Percentiles rank a stretch among this genome's conserved stretches.
Evolutionary conservation across 2,329 filamentous ascomycete species (phyloP).

Genomic region (Simplicillium sp.): DNA sequence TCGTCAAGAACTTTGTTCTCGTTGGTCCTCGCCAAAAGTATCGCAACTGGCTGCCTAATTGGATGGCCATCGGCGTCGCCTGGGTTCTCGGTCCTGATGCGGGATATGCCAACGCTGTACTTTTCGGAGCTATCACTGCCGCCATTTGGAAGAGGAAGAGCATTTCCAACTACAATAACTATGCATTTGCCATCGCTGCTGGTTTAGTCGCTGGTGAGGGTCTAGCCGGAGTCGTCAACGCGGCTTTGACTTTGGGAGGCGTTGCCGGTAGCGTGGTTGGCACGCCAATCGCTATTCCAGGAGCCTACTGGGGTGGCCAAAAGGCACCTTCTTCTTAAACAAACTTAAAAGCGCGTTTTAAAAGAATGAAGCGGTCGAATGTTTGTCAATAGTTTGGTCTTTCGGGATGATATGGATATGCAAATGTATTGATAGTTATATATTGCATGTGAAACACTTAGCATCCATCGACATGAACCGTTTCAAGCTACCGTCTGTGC

Average conservation of each 20-base stretch:
- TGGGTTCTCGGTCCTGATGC: constrained; percentile 46
- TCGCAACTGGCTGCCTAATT: constrained; percentile 49
- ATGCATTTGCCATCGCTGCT: constrained; percentile 49
- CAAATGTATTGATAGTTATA: too few relatives aligned
- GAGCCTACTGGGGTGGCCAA: constrained; percentile 1
- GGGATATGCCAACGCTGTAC: constrained; percentile 47
- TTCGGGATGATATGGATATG: too few relatives aligned
- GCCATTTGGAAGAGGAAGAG: constrained; percentile 45
- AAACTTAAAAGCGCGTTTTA: background rate
- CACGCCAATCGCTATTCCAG: constrained; percentile 8
- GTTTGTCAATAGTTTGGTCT: too few relatives aligned
- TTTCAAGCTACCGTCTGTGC: too few relatives aligned
- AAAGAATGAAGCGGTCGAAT: background rate
- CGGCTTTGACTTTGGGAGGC: constrained; percentile 28
- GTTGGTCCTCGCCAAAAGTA: constrained; percentile 43
- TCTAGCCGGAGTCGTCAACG: constrained; percentile 52
- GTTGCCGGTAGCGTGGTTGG: constrained; percentile 10
- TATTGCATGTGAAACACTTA: too few relatives aligned
- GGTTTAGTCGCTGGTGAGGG: constrained; percentile 55
- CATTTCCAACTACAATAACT: constrained; percentile 40
- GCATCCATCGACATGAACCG: too few relatives aligned
- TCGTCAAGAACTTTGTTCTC: constrained; percentile 45
- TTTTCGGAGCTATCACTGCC: constrained; percentile 43
- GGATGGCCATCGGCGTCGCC: constrained; percentile 51
- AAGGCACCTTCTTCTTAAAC: too few relatives aligned